These are phyloP conservation scores for Macrolepiota fuliginosa DNA, from an alignment of 768 basidiomycete genomes.

Conservation along the genomic window DNA sequence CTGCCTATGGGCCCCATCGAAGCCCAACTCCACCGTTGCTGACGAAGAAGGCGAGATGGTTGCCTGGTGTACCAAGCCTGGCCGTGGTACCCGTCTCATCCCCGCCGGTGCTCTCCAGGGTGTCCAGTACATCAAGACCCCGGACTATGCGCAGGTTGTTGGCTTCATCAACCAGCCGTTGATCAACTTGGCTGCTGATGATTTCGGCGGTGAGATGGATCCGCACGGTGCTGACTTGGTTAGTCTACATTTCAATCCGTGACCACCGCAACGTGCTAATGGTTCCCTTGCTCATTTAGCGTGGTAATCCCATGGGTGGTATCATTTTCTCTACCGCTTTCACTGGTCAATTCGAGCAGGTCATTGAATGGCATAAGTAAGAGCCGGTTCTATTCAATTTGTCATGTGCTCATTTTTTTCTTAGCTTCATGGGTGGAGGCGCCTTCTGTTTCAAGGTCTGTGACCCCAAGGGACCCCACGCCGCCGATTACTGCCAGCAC, in stretches of 20 bases:
- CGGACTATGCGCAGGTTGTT: slow-evolving; percentile 56
- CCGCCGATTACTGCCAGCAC: slow-evolving; percentile 63
- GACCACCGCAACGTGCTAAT: neutral
- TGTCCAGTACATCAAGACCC: slow-evolving; percentile 60
- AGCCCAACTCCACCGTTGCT: slow-evolving; percentile 53
- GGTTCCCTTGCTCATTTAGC: slow-evolving; percentile 41
- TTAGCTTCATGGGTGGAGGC: slow-evolving; percentile 68
- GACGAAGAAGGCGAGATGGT: slow-evolving; percentile 71
- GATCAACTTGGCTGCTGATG: slow-evolving; percentile 48
- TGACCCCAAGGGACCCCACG: slow-evolving; percentile 52
- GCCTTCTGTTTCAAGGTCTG: slow-evolving; percentile 74
- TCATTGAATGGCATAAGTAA: slow-evolving; percentile 68
- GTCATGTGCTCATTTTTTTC: neutral
- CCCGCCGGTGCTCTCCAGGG: slow-evolving; percentile 63
- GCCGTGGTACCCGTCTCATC: slow-evolving; percentile 71
- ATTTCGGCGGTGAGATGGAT: slow-evolving; percentile 78
- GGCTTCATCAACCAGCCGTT: slow-evolving; percentile 63
- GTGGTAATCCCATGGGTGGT: slow-evolving; percentile 78
- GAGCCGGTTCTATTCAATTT: slow-evolving; percentile 14
- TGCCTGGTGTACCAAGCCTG: slow-evolving; percentile 74
- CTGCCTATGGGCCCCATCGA: slow-evolving; percentile 61
- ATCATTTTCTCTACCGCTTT: slow-evolving; percentile 62
- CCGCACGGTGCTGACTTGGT: slow-evolving; percentile 67
- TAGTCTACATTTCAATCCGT: slow-evolving; percentile 8
- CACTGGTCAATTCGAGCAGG: slow-evolving; percentile 45